Conservation (phyloP, 163 green algal species). For the Chlamydomonas reinhardtii region DNA sequence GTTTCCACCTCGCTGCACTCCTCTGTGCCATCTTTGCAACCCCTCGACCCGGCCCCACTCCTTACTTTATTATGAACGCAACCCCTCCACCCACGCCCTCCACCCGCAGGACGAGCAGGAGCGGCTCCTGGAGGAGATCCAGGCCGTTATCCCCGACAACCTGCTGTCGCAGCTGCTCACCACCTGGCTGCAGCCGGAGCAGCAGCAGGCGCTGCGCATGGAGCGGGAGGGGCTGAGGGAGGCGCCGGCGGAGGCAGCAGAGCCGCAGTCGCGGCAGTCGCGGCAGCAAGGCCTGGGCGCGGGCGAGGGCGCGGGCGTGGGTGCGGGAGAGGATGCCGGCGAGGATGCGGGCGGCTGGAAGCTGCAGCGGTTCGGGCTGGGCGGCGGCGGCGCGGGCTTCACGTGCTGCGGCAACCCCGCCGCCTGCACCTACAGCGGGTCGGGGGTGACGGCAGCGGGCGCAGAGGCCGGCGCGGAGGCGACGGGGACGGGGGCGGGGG, state of each 20-base stretch:
- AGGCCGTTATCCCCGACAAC: slow-evolving; percentile 76
- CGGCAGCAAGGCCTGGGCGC: background rate
- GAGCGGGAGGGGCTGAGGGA: background rate
- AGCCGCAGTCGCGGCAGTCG: background rate
- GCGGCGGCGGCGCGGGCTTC: background rate
- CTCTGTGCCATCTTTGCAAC: too few species aligned
- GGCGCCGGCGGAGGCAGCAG: background rate
- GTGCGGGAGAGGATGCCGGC: background rate
- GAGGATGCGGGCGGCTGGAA: too few species aligned
- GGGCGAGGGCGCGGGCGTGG: background rate
- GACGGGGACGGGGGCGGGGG: background rate
- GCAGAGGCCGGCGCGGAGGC: background rate
- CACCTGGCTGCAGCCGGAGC: slow-evolving; percentile 80
- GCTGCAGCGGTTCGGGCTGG: too few species aligned
- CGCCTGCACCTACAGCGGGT: background rate
- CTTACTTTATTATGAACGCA: too few species aligned
- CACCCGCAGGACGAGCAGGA: slow-evolving; percentile 70
- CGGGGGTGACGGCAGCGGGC: too few species aligned
- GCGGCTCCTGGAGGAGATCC: slow-evolving; percentile 72
- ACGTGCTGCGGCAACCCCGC: slow-evolving; percentile 34
- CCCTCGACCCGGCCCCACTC: too few species aligned
- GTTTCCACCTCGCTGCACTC: too few species aligned
- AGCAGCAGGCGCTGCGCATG: too few species aligned
- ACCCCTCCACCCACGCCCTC: too few species aligned
- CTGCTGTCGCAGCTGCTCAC: slow-evolving; percentile 86